A percentile compares a stretch with the other conserved stretches of the same genome.
Evolutionary conservation across 2,329 filamentous ascomycete genomes (phyloP).

Genomic region (Samsoniella hepiali): DNA sequence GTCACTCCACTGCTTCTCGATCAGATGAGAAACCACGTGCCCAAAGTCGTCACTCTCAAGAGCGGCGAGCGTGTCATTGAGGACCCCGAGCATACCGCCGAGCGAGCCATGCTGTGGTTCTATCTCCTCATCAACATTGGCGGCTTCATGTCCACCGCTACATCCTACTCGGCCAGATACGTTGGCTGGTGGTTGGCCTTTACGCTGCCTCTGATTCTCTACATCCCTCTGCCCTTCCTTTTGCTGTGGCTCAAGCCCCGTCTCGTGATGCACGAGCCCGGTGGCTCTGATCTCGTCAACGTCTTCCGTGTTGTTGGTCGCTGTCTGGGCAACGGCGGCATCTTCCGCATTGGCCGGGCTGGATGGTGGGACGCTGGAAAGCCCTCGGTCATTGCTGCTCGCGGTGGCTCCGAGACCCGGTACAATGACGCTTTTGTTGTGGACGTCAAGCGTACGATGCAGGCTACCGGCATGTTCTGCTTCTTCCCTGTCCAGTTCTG

Average conservation of each 20-base stretch:
- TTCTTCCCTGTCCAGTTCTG: conserved; percentile 40
- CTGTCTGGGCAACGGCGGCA: conserved; percentile 49
- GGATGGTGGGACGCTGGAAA: conserved; percentile 58
- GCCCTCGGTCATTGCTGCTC: conserved; percentile 48
- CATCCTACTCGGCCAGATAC: conserved; percentile 51
- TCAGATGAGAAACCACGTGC: conserved; percentile 56
- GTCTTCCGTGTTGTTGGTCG: conserved; percentile 53
- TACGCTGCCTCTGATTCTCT: conserved; percentile 48
- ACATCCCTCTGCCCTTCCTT: conserved; percentile 56
- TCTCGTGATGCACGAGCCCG: conserved; percentile 56
- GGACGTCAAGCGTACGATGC: conserved; percentile 54
- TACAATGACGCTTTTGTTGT: conserved; percentile 66
- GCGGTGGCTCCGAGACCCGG: conserved; percentile 45
- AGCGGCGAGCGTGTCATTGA: conserved; percentile 64
- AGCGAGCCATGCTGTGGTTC: conserved; percentile 65
- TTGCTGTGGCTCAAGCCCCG: conserved; percentile 54
- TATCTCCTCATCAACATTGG: conserved; percentile 55
- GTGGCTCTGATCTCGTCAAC: conserved; percentile 62
- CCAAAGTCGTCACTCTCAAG: conserved; percentile 32
- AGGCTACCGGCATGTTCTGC: conserved; percentile 40
- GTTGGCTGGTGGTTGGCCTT: conserved; percentile 49
- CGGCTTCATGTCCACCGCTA: conserved; percentile 49
- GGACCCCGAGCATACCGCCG: conserved; percentile 63
- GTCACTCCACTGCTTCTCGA: conserved; percentile 67
- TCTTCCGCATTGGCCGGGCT: conserved; percentile 51